Evolutionary conservation across 768 basidiomycete species (phyloP).

Genomic region (Leccinum pellstonianum): DNA sequence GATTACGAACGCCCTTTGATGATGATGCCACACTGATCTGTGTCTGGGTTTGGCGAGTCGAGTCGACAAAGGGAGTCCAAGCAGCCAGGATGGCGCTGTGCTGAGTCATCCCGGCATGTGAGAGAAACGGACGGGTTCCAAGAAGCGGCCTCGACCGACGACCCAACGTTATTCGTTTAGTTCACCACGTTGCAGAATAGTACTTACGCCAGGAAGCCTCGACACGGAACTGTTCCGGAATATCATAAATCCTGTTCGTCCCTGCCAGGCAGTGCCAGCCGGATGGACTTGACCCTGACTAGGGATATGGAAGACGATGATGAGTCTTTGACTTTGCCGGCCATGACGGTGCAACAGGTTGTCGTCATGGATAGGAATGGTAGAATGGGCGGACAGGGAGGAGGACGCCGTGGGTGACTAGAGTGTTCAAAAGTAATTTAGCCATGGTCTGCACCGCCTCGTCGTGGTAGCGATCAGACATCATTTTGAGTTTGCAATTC

Average conservation of each 20-base stretch:
- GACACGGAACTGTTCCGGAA: conserved; percentile 14
- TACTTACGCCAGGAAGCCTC: conserved; percentile 3
- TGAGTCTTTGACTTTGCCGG: conserved; percentile 11
- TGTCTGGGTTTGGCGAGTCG: neutral
- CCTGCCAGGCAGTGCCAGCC: neutral
- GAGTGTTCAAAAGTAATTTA: neutral
- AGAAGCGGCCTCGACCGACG: neutral
- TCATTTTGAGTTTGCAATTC: neutral
- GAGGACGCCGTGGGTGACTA: neutral
- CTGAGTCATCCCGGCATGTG: conserved; percentile 6
- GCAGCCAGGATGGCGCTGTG: neutral
- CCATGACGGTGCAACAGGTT: neutral
- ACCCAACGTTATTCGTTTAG: neutral
- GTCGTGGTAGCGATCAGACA: neutral
- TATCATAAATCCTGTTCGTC: conserved; percentile 9
- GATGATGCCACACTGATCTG: neutral
- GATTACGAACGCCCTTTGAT: conserved; percentile 13
- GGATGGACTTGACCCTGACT: conserved; percentile 32
- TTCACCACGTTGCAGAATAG: conserved; percentile 11
- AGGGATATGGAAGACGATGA: conserved; percentile 21
- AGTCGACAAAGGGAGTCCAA: neutral
- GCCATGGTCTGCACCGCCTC: neutral
- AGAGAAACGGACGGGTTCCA: neutral
- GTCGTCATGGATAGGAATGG: neutral
- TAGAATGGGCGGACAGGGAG: neutral